Evolutionary conservation across 2,329 filamentous ascomycete genomes (phyloP).

Genomic region (Trichoderma semiorbis): DNA sequence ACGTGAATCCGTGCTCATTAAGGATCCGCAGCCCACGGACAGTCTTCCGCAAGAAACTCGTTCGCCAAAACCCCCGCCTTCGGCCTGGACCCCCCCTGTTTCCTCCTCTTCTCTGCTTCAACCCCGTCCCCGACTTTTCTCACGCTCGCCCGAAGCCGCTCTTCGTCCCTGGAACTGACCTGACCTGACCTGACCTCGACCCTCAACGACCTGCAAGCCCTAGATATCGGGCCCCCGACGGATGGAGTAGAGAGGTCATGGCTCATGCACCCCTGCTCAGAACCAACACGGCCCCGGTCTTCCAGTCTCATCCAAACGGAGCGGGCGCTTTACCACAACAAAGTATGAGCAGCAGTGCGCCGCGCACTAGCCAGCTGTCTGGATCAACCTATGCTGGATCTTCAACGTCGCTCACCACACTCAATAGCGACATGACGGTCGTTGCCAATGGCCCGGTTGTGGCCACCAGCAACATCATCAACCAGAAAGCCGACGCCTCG

Average conservation of each 20-base stretch:
- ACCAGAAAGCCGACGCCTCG: constrained; percentile 88
- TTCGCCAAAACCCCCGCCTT: constrained; percentile 15
- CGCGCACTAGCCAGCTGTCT: constrained; percentile 60
- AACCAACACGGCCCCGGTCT: constrained; percentile 57
- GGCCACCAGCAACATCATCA: constrained; percentile 92
- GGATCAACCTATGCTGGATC: constrained; percentile 56
- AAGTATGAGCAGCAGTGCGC: constrained; percentile 48
- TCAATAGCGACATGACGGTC: constrained; percentile 44
- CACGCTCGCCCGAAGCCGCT: constrained; percentile 10
- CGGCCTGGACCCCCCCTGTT: background rate
- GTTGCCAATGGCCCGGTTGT: constrained; percentile 58
- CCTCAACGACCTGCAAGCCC: background rate
- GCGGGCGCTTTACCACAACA: constrained; percentile 43
- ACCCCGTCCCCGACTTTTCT: background rate
- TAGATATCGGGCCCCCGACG: constrained; percentile 26
- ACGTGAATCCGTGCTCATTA: constrained; percentile 18
- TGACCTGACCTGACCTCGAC: background rate
- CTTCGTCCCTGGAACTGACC: background rate
- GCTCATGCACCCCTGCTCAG: constrained; percentile 57
- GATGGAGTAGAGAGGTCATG: constrained; percentile 49
- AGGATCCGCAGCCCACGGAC: constrained; percentile 14
- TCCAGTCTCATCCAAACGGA: constrained; percentile 47
- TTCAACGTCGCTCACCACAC: constrained; percentile 49
- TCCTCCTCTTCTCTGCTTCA: constrained; percentile 7
- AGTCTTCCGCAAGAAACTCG: constrained; percentile 14